Evolutionary conservation across 257 asterid species (phyloP).

Genomic region (Nyctanthes arbortristis): DNA sequence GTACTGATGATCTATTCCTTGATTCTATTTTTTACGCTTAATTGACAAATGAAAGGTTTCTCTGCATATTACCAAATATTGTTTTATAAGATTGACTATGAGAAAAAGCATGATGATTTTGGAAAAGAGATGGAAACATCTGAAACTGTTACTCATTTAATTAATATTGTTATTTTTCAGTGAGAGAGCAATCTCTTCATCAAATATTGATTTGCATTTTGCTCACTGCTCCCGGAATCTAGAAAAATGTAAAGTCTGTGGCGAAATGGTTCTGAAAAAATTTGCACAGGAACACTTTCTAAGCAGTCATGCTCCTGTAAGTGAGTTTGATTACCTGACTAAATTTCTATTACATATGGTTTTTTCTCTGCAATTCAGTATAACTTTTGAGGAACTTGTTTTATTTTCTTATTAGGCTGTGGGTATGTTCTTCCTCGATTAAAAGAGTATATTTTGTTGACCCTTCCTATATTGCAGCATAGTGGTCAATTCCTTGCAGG

Average conservation of each 20-base stretch:
- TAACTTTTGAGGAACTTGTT: conserved; percentile 12
- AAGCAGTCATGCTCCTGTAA: conserved; percentile 94
- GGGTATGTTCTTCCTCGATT: conserved; percentile 4
- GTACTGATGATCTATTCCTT: conserved; percentile 1
- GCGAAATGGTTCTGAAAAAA: conserved; percentile 86
- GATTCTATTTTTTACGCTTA: background rate
- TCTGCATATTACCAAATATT: background rate
- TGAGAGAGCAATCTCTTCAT: conserved; percentile 79
- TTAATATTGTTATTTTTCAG: conserved; percentile 47
- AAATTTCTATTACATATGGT: conserved; percentile 2
- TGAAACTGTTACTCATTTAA: conserved; percentile 12
- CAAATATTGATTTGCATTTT: conserved; percentile 85
- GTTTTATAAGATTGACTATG: background rate
- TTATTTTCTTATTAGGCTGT: conserved; percentile 5
- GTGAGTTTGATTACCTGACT: conserved; percentile 22
- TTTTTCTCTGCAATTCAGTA: conserved; percentile 9
- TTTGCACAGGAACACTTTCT: conserved; percentile 83
- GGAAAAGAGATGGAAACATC: background rate
- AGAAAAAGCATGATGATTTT: background rate
- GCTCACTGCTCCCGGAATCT: conserved; percentile 95
- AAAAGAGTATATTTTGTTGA: conserved; percentile 6
- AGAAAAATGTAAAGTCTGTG: conserved; percentile 91
- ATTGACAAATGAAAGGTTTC: background rate
- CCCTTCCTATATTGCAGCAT: conserved; percentile 2
- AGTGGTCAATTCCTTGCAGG: background rate